A percentile compares a stretch with the other conserved stretches of the same genome.
These are phyloP conservation scores for Monosporascus sp. DNA, from an alignment of 2,329 filamentous ascomycete genomes.

Conservation along the genomic window DNA sequence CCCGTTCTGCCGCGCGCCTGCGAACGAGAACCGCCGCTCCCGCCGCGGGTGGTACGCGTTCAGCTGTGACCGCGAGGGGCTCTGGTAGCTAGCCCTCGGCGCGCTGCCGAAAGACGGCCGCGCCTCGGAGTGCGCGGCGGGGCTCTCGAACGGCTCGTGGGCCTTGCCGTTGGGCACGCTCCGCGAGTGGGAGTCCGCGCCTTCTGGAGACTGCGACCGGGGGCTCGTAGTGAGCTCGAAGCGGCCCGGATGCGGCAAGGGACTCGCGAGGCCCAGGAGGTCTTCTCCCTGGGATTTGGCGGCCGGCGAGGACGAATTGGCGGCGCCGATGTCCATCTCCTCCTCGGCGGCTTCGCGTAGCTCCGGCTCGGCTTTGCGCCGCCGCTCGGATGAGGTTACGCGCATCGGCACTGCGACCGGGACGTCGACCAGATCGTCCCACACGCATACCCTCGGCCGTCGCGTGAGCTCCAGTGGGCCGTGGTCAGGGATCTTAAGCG, in stretches of 20 bases:
- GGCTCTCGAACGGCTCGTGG: slow-evolving; percentile 23
- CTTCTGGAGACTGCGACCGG: slow-evolving; percentile 36
- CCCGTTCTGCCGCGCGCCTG: slow-evolving; percentile 39
- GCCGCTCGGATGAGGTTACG: slow-evolving; percentile 77
- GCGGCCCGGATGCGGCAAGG: slow-evolving; percentile 69
- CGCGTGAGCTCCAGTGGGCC: slow-evolving; percentile 90
- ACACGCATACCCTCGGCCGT: slow-evolving; percentile 87
- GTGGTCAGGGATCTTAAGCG: slow-evolving; percentile 86
- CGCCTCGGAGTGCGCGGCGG: slow-evolving; percentile 4
- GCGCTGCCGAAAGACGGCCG: slow-evolving; percentile 8
- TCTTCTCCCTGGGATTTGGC: slow-evolving; percentile 49
- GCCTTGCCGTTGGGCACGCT: slow-evolving; percentile 16
- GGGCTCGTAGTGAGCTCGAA: slow-evolving; percentile 59
- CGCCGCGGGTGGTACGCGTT: slow-evolving; percentile 41
- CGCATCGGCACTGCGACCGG: slow-evolving; percentile 90
- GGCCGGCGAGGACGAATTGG: slow-evolving; percentile 48
- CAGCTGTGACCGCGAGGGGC: slow-evolving; percentile 36
- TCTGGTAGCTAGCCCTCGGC: slow-evolving; percentile 35
- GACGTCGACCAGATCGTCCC: slow-evolving; percentile 96
- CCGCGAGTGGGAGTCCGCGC: slow-evolving; percentile 14
- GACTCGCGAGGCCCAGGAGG: slow-evolving; percentile 62
- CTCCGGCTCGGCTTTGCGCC: slow-evolving; percentile 54
- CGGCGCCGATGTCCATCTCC: slow-evolving; percentile 85
- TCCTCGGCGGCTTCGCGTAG: slow-evolving; percentile 58
- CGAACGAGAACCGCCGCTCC: slow-evolving; percentile 51